phyloP scores from a whole-genome alignment of 768 basidiomycete genomes.

The Chlorophyllum brunneum region DNA sequence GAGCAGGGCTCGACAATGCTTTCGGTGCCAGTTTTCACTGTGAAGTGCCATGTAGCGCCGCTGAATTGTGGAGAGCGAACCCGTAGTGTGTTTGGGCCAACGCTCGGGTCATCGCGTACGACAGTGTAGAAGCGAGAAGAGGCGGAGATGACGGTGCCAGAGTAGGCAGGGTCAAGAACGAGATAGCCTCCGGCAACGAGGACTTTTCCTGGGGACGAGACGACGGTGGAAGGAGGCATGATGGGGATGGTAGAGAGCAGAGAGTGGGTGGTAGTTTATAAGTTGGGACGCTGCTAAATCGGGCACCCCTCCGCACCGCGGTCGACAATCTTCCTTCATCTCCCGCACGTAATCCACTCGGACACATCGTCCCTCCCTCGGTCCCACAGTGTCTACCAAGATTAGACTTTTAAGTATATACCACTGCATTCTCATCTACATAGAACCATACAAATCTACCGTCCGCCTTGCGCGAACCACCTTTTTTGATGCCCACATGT shows the following conservation, averaged over 20 bases:
- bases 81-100: conserved; percentile 42
- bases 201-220: conserved; percentile 95
- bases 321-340: conserved; percentile 5
- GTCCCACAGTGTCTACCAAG: conserved; percentile 8
- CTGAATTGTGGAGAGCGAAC: conserved; percentile 91
- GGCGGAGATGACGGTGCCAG: conserved; percentile 87
- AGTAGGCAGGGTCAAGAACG: conserved; percentile 83
- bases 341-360: background rate
- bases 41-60: conserved; percentile 75
- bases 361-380: conserved; percentile 3
- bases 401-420: conserved; percentile 12
- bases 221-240: conserved; percentile 56
- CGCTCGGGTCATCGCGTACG: conserved; percentile 37
- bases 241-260: conserved; percentile 13
- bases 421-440: background rate
- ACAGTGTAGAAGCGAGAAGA: conserved; percentile 92
- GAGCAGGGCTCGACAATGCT: conserved; percentile 29
- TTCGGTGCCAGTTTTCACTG: conserved; percentile 37
- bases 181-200: conserved; percentile 95
- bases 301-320: conserved; percentile 7
- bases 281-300: conserved; percentile 5
- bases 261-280: conserved; percentile 15
- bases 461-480: conserved; percentile 83
- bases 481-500: conserved; percentile 85
- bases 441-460: conserved; percentile 22